Percentiles rank a stretch among this genome's conserved stretches.
Conservation (phyloP, 306 rosid species). For the Erythrophleum fordii region DNA sequence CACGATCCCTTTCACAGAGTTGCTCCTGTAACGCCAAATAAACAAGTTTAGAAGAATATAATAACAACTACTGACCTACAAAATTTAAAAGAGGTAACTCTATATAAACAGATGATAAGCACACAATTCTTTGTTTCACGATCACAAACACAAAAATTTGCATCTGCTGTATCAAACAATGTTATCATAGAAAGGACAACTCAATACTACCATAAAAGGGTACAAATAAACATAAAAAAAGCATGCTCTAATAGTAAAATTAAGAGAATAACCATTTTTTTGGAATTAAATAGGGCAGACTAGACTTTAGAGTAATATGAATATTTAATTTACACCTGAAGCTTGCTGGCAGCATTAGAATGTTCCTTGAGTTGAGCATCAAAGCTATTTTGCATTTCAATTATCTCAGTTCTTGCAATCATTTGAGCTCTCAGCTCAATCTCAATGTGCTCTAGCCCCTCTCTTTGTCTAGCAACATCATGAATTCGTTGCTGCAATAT, state of each 20-base stretch:
- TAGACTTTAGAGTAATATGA: not conserved
- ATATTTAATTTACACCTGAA: slow-evolving; percentile 64
- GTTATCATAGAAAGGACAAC: slow-evolving; percentile 23
- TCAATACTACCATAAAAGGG: not conserved
- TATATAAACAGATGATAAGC: not conserved
- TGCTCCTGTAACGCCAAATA: slow-evolving; percentile 71
- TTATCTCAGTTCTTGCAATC: slow-evolving; percentile 83
- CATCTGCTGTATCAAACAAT: slow-evolving; percentile 10
- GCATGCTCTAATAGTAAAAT: not conserved
- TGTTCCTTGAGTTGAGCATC: slow-evolving; percentile 87
- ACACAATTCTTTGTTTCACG: not conserved
- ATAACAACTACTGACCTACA: slow-evolving; percentile 11
- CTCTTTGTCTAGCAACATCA: slow-evolving; percentile 74
- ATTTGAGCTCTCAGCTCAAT: slow-evolving; percentile 83
- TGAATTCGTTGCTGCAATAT: slow-evolving; percentile 75
- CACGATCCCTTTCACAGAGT: slow-evolving; percentile 74
- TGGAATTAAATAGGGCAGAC: not conserved
- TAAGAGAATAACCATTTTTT: not conserved
- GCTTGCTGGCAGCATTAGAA: slow-evolving; percentile 62
- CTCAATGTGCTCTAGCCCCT: slow-evolving; percentile 76
- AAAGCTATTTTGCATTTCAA: slow-evolving; percentile 67
- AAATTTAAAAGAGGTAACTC: slow-evolving; percentile 15
- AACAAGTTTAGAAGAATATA: slow-evolving; percentile 39
- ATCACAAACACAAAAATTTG: slow-evolving; percentile 12
- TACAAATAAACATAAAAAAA: not conserved